Evolutionary conservation across 2,329 filamentous ascomycete genomes (phyloP), one percentile per base, ranked within the genome.

Genomic region (Fusarium sterilihyphosum): DNA sequence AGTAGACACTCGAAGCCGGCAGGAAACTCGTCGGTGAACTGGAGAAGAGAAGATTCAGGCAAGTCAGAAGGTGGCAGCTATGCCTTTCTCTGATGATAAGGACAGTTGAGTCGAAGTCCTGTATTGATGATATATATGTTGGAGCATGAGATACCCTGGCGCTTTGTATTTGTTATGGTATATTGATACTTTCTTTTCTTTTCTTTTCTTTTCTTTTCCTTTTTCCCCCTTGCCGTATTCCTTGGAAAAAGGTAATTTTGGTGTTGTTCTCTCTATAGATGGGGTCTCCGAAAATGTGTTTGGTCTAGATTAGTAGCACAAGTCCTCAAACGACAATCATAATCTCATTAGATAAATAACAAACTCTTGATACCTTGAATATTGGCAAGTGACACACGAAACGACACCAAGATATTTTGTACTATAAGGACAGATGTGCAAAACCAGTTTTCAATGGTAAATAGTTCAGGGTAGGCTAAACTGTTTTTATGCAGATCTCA

Each of bases 51-150:
- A 40, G 68, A 73, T 31, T 77, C 76, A 17, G 56, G 59, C 20
- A 73, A 67, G 41, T 78, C 76, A 8, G 71, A 77, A 22, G 68
- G 70, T 31, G 75, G 73, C 14, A 79, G 73, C 38, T 74, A 79
- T 60, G 77, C 75, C 8, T 79, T 79, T 56, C 54, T 79, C n/a
- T 79, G 61, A 73, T 35, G 46, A 18, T 11, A 22, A 18, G n/a
- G 47, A 18, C 18, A 53, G 20, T 35, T 12, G 13, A 33, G 44
- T 29, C 35, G 49, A 35, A 59, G 26, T 31, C 11, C 9, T 35
- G 44, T 37, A 20, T 52, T 22, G 37, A 24, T 29, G 41, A 40
- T 26, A 38, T 26, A 47, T 14, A 47, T 33, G 29, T 50, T 63
- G 44, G 47, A 61, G 37, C 46, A 64, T 57, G 52, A 59, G 56